A percentile compares a stretch with the other conserved stretches of the same genome.
Evolutionary conservation across 495 filamentous ascomycete species (phyloP).

Genomic region (Annulohypoxylon moriforme): DNA sequence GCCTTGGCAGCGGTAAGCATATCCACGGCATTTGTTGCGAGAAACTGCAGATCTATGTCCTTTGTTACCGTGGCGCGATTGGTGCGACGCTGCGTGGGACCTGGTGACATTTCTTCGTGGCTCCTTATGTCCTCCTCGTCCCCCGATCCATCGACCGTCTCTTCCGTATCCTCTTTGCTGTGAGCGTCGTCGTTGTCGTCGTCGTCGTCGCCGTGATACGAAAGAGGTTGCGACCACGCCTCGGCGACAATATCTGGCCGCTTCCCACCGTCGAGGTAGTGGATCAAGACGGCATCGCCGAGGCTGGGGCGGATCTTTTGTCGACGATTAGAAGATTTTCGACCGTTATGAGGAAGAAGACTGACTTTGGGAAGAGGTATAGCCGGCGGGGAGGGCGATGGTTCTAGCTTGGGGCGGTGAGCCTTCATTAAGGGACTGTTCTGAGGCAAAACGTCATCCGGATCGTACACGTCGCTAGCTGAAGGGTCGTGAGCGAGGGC

Average conservation of each 20-base stretch:
- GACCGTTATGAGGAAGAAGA: slow-evolving; percentile 50
- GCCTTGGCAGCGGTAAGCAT: slow-evolving; percentile 46
- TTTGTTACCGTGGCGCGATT: slow-evolving; percentile 28
- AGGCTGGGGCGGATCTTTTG: slow-evolving; percentile 55
- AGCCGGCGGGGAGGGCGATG: slow-evolving; percentile 52
- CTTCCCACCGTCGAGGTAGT: slow-evolving; percentile 62
- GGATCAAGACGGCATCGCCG: slow-evolving; percentile 67
- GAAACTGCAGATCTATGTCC: slow-evolving; percentile 52
- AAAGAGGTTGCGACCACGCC: slow-evolving; percentile 50
- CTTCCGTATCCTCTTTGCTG: slow-evolving; percentile 42
- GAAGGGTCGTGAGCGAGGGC: slow-evolving; percentile 53
- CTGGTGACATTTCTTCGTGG: slow-evolving; percentile 47
- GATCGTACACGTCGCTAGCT: slow-evolving; percentile 58
- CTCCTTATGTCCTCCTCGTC: slow-evolving; percentile 47
- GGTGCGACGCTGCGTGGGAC: slow-evolving; percentile 32
- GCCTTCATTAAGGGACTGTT: slow-evolving; percentile 59
- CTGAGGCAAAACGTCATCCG: slow-evolving; percentile 57
- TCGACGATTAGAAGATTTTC: slow-evolving; percentile 57
- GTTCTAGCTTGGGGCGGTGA: slow-evolving; percentile 53
- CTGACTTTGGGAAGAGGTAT: slow-evolving; percentile 52
- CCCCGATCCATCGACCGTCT: slow-evolving; percentile 42
- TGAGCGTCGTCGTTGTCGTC: slow-evolving; percentile 46
- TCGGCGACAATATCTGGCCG: slow-evolving; percentile 57
- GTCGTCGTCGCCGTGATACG: slow-evolving; percentile 37
- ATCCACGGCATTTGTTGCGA: slow-evolving; percentile 54